A percentile compares a stretch with the other conserved stretches of the same genome.
phyloP scores from a whole-genome alignment of 352 stramenopile species.

The Pythium monospermum region DNA sequence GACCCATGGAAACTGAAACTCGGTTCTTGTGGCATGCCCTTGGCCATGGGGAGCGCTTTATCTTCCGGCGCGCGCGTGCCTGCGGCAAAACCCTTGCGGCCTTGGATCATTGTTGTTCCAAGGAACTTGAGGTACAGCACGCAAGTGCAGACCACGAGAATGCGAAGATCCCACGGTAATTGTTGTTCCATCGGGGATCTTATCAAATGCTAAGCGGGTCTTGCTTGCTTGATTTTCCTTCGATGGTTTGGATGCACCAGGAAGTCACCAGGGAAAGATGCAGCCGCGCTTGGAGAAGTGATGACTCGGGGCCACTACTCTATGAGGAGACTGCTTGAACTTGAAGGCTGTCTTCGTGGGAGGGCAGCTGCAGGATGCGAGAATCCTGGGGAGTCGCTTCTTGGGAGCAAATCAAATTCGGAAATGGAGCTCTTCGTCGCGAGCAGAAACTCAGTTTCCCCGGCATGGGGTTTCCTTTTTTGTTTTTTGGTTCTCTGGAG shows the following conservation, averaged over 20 bases:
- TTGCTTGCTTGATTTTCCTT: background rate
- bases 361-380: too few relatives aligned
- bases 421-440: too few relatives aligned
- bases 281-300: too few relatives aligned
- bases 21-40: background rate
- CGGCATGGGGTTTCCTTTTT: too few relatives aligned
- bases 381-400: too few relatives aligned
- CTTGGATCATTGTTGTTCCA: slow-evolving; percentile 39
- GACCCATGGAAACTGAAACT: slow-evolving; percentile 6
- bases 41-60: slow-evolving; percentile 13
- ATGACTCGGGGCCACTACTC: slow-evolving; percentile 15
- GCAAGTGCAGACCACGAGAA: slow-evolving; percentile 22
- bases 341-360: too few relatives aligned
- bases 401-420: too few relatives aligned
- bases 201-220: background rate
- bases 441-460: too few relatives aligned
- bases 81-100: slow-evolving; percentile 36
- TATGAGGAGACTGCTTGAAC: too few relatives aligned
- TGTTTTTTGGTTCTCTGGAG: too few relatives aligned
- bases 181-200: background rate
- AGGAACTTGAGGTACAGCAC: slow-evolving; percentile 67
- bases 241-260: too few relatives aligned
- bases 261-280: too few relatives aligned
- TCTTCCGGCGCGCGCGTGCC: slow-evolving; percentile 44
- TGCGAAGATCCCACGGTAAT: slow-evolving; percentile 6